Base-by-base conservation (phyloP, 345 rosid genomes). In the Eucalyptus shirleyi region DNA sequence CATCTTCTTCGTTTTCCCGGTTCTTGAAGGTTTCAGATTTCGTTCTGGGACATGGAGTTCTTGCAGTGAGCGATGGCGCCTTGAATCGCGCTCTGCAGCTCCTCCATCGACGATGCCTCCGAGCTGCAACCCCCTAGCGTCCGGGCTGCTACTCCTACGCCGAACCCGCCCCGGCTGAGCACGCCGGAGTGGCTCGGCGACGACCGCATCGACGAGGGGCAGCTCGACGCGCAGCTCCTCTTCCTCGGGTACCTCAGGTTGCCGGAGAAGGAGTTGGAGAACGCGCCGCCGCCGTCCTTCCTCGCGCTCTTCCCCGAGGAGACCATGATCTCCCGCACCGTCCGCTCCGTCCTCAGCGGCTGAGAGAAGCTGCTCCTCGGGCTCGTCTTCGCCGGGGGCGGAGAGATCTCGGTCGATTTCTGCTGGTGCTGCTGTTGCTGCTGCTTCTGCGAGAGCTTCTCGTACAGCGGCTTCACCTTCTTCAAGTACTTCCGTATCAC, bases 151-250 rank as follows among this genome's bases (percentile, higher is more conserved):
- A 50, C 81, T 16, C 72, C 30, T 10, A 80, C 90, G 34, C 89
- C 34, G 14, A 92, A 90, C 2, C 92, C 97, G 17, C 90, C 91
- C 50, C 94, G 92, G 50, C 92, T 89, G 50, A 96, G 94, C 21
- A 95, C 95, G 9, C 99, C 99, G 32, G 99, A 98, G 91, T 97
- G 99, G 87, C 95, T 97, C 40, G 99, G 99, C 37, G 99, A 96
- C 11, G 99, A 96, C 11, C 98, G 98, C 88, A 98, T 96, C 95
- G 98, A 97, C 8, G 97, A 94, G 8, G 94, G 86, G 86, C 67
- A 17, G 28, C 47, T 44, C 13, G 86, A 42, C 85, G 59, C 40
- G 86, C 95, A 93, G 91, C 94, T 90, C 91, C 93, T 95, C 89
- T 94, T 94, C 90, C 94, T 95, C 45, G 97, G 97, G 89, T 95